Percentiles rank a stretch among this genome's conserved stretches.
Evolutionary conservation across 495 filamentous ascomycete genomes (phyloP).

Genomic region (Penicillium salamii): DNA sequence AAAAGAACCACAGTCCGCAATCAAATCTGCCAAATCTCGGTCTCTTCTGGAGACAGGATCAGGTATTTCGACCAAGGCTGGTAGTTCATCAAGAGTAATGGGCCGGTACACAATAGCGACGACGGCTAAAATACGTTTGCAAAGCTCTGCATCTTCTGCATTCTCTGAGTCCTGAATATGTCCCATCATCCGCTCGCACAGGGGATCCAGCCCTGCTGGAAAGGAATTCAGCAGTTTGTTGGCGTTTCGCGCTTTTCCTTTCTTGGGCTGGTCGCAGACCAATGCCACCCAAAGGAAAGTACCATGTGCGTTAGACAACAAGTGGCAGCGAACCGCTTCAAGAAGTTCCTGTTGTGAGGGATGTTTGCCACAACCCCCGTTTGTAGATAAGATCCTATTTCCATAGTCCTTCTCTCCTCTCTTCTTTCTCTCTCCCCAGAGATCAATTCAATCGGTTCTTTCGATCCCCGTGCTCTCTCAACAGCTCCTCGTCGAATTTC

Average conservation of each 20-base stretch:
- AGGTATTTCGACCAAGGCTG: conserved; percentile 13
- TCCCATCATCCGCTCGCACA: conserved; percentile 18
- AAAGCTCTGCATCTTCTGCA: conserved; percentile 5
- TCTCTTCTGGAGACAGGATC: not conserved
- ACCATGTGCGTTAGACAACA: conserved; percentile 20
- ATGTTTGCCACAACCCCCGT: too few relatives aligned
- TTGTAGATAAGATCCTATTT: too few relatives aligned
- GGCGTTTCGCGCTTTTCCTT: not conserved
- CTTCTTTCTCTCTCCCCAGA: too few relatives aligned
- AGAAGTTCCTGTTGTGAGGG: too few relatives aligned
- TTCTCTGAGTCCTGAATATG: conserved; percentile 3
- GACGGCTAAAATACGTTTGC: conserved; percentile 15
- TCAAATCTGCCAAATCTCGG: conserved; percentile 6
- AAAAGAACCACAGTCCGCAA: conserved; percentile 18
- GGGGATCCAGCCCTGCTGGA: conserved; percentile 10
- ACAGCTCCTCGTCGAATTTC: too few relatives aligned
- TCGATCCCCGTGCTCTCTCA: too few relatives aligned
- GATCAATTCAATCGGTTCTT: too few relatives aligned
- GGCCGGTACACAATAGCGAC: conserved; percentile 22
- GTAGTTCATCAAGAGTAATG: conserved; percentile 24
- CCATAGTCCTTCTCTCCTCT: too few relatives aligned
- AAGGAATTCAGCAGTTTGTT: conserved; percentile 5
- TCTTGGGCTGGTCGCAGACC: conserved; percentile 18
- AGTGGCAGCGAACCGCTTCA: conserved; percentile 9
- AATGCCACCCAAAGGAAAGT: conserved; percentile 40